A percentile compares a stretch with the other conserved stretches of the same genome.
phyloP scores from a whole-genome alignment of 2,329 filamentous ascomycete species.

The Aspergillus puulaauensis region DNA sequence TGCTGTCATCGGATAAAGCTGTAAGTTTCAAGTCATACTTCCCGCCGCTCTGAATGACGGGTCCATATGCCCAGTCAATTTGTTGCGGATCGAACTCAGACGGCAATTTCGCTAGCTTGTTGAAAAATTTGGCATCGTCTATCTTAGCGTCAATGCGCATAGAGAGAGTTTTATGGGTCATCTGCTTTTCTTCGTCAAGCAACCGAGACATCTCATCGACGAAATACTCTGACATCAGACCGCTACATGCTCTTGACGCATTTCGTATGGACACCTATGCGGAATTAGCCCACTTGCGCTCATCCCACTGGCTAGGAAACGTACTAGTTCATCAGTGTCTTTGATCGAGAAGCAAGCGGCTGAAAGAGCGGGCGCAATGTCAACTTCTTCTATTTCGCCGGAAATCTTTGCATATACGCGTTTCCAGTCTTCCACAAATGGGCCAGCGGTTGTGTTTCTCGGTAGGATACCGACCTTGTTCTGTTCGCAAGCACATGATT shows the following conservation, averaged over 20 bases:
- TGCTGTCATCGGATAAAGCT: slow-evolving; percentile 75
- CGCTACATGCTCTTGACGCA: slow-evolving; percentile 89
- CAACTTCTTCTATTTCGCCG: slow-evolving; percentile 85
- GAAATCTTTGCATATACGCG: slow-evolving; percentile 72
- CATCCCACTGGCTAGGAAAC: slow-evolving; percentile 19
- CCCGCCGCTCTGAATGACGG: slow-evolving; percentile 90
- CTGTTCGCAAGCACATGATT: slow-evolving; percentile 41
- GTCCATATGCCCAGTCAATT: slow-evolving; percentile 90
- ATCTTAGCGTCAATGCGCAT: slow-evolving; percentile 88
- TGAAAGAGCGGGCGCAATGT: slow-evolving; percentile 80
- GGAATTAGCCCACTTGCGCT: slow-evolving; percentile 12
- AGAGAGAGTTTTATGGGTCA: slow-evolving; percentile 83
- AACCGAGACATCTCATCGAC: slow-evolving; percentile 97
- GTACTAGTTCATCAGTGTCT: slow-evolving; percentile 83
- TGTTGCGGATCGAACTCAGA: slow-evolving; percentile 82
- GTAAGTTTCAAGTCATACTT: slow-evolving; percentile 87
- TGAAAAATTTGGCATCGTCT: slow-evolving; percentile 92
- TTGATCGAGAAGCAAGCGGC: slow-evolving; percentile 84
- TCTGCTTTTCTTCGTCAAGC: slow-evolving; percentile 94
- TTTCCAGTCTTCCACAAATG: slow-evolving; percentile 97
- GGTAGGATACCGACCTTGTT: slow-evolving; percentile 86
- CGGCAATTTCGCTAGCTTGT: slow-evolving; percentile 76
- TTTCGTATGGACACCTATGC: slow-evolving; percentile 80
- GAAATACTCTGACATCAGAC: slow-evolving; percentile 93
- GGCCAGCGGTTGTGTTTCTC: slow-evolving; percentile 81